phyloP scores from a whole-genome alignment of 2,329 filamentous ascomycete genomes.

The Colletotrichum sublineola region DNA sequence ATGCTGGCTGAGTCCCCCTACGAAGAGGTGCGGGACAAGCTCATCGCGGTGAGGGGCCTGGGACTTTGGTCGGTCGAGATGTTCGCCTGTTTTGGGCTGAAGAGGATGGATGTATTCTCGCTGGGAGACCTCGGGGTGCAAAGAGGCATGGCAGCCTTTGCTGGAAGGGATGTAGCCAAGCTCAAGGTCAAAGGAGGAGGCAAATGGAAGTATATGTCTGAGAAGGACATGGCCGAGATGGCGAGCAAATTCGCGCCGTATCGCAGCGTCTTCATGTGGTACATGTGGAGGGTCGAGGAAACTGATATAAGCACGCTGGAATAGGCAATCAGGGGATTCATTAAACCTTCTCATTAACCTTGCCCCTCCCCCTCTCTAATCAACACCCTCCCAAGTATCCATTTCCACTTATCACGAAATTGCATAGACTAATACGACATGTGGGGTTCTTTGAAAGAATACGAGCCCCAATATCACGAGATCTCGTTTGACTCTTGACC shows the following conservation, averaged over 20 bases:
- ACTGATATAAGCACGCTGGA: slow-evolving; percentile 78
- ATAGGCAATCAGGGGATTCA: slow-evolving; percentile 45
- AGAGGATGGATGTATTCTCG: slow-evolving; percentile 93
- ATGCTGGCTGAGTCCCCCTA: slow-evolving; percentile 85
- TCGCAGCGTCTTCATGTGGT: slow-evolving; percentile 96
- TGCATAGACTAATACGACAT: not conserved
- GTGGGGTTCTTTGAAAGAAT: slow-evolving; percentile 1
- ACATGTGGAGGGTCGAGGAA: slow-evolving; percentile 91
- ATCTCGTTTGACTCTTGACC: not conserved
- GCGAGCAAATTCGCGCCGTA: slow-evolving; percentile 87
- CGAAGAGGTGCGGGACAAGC: slow-evolving; percentile 84
- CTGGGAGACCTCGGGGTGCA: slow-evolving; percentile 94
- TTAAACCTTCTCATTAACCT: not conserved
- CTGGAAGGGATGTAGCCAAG: slow-evolving; percentile 85
- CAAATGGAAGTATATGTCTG: slow-evolving; percentile 99
- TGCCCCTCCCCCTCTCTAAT: slow-evolving; percentile 3
- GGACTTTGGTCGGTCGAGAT: slow-evolving; percentile 96
- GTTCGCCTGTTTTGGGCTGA: slow-evolving; percentile 97
- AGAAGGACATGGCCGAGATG: slow-evolving; percentile 89
- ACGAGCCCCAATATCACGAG: slow-evolving; percentile 7
- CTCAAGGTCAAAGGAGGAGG: slow-evolving; percentile 77
- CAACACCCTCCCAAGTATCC: not conserved
- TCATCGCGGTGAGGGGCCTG: slow-evolving; percentile 88
- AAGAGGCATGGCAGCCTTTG: slow-evolving; percentile 90
- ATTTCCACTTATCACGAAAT: slow-evolving; percentile 7